Evolutionary conservation across 495 filamentous ascomycete genomes (phyloP).

Genomic region (Neurospora sublineolata): DNA sequence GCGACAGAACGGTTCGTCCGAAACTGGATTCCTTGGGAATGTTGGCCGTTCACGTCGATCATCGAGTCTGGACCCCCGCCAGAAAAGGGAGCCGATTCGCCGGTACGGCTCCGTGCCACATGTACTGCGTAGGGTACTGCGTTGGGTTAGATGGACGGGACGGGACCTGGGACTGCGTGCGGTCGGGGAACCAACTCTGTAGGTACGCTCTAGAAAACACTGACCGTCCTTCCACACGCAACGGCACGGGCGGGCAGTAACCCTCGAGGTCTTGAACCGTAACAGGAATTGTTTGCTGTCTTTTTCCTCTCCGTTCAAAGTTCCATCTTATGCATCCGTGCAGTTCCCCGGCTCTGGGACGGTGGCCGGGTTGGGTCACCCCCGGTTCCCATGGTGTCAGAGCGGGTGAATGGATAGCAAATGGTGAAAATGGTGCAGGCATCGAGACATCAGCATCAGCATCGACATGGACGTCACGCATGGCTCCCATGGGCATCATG

Average conservation of each 20-base stretch:
- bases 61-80: neutral
- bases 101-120: slow-evolving; percentile 7
- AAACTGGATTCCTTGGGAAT: neutral
- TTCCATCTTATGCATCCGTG: neutral
- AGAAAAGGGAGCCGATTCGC: slow-evolving; percentile 4
- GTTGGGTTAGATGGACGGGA: neutral
- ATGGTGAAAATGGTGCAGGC: neutral
- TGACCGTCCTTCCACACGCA: neutral
- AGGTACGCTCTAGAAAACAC: neutral
- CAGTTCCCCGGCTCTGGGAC: neutral
- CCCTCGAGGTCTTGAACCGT: neutral
- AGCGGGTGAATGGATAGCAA: neutral
- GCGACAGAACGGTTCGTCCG: neutral
- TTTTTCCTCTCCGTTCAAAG: neutral
- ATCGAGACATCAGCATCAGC: neutral
- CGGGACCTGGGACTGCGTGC: neutral
- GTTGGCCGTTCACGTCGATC: slow-evolving; percentile 7
- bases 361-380: neutral
- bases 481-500: neutral
- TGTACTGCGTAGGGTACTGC: no score
- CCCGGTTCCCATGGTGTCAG: neutral
- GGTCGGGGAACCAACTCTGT: neutral
- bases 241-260: neutral
- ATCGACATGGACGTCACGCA: neutral
- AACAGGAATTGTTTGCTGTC: neutral